Conservation (phyloP, 306 rosid species). For the Inga laurina region DNA sequence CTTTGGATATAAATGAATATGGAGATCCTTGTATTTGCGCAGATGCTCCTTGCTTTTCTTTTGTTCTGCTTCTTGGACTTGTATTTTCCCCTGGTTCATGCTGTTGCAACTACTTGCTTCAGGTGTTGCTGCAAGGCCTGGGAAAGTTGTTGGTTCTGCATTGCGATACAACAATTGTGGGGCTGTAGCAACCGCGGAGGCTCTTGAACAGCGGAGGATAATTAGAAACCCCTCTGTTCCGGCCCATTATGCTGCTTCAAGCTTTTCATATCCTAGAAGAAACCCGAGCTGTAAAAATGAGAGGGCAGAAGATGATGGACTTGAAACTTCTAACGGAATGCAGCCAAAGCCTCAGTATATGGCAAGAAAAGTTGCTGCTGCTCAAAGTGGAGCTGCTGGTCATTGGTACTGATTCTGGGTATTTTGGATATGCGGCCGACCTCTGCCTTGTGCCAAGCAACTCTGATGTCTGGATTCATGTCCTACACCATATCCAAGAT, state of each 20-base stretch:
- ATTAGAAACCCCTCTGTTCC: constrained; percentile 64
- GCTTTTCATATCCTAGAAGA: constrained; percentile 79
- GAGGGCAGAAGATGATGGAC: constrained; percentile 70
- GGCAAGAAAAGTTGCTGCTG: constrained; percentile 94
- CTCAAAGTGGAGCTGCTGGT: constrained; percentile 81
- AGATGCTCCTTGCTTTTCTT: not conserved
- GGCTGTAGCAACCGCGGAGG: constrained; percentile 65
- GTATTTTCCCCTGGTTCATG: not conserved
- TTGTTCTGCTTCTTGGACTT: not conserved
- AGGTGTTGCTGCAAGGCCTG: constrained; percentile 92
- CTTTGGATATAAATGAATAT: not conserved
- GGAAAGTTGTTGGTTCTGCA: constrained; percentile 84
- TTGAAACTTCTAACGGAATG: constrained; percentile 74
- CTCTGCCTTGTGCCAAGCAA: constrained; percentile 16
- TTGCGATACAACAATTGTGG: constrained; percentile 82
- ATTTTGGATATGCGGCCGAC: constrained; percentile 28
- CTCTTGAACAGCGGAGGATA: constrained; percentile 74
- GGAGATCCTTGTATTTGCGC: not conserved
- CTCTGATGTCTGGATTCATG: constrained; percentile 31
- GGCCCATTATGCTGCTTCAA: constrained; percentile 59
- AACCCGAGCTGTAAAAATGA: constrained; percentile 77
- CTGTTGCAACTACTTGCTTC: constrained; percentile 27
- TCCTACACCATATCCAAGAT: constrained; percentile 27
- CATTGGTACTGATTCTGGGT: constrained; percentile 70
- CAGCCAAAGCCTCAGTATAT: constrained; percentile 91